Base-by-base conservation (phyloP, 2,329 filamentous ascomycete species). In the Aspergillus awamori region DNA sequence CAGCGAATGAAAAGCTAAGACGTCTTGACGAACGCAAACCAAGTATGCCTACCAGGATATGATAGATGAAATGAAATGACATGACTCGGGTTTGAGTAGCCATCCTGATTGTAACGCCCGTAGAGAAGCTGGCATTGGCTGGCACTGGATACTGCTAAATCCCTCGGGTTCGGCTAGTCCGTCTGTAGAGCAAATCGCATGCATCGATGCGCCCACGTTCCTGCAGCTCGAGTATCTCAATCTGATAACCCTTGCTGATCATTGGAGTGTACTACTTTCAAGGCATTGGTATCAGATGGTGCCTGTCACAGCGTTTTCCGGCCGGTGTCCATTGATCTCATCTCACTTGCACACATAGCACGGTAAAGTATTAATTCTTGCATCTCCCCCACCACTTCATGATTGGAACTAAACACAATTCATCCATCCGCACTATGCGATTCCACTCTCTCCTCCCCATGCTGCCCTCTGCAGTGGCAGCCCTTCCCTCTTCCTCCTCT, bases 381-480 rank as follows among this genome's bases (percentile, higher is more conserved):
- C 17, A 45, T 24, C 4, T 24, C 8, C 43, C 43, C 43, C 20
- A 24, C 5, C 43, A 47, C 43, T 2, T 11, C 2, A 20, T 17
- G 5, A 8, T 4, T 3, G 20, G 11, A 8, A 4, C 20, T 20
- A 26, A 24, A 17, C 10, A 8, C 39, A 41, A 11, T n/a, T 24
- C 43, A 5, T 47, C 43, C 20, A 47, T 24, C 43, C 20, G 22
- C 43, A 47, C 1, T 11, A 47, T 45, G 41, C 41, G 41, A 10
- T 4, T 24, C 7, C 17, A 10, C 20, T 20, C 17, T 41, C n/a
- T 60, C 4, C 57, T 62, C 49, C n/a, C 63, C 8, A 47, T 62
- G 4, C 60, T 74, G 48, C 62, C 65, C 24, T 57, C 58, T 39
- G 59, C 62, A 10, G 72, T 60, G 15, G 57, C 62, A 8, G 65